Conservation (phyloP, 192 early-diverging fungal species). For the Chytriomyces confervae region DNA sequence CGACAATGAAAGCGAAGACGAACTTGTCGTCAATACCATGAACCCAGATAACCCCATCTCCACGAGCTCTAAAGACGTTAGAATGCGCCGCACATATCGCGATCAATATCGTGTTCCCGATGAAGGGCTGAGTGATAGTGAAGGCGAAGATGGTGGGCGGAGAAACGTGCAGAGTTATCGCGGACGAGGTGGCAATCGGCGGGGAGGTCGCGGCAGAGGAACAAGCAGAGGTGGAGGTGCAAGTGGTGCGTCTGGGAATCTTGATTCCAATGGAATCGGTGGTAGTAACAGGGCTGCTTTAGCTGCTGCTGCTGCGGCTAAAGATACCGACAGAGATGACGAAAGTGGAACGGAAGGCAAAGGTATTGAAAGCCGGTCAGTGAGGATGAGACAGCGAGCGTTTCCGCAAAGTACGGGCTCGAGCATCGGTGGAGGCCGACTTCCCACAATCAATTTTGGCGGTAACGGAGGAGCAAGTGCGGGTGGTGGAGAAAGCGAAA, state of each 20-base stretch:
- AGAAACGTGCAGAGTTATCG: conserved; percentile 47
- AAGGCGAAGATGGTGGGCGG: conserved; percentile 62
- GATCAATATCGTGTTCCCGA: conserved; percentile 80
- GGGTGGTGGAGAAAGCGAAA: conserved; percentile 25
- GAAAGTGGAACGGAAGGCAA: conserved; percentile 19
- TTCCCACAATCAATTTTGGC: conserved; percentile 14
- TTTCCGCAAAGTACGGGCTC: conserved; percentile 11
- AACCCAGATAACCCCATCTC: not conserved
- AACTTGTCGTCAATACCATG: not conserved
- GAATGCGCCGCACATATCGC: conserved; percentile 26
- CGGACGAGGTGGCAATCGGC: not conserved
- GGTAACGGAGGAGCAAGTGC: conserved; percentile 9
- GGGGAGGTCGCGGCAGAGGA: not conserved
- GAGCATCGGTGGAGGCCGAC: not conserved
- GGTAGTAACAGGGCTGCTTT: not conserved
- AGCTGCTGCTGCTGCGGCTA: not conserved
- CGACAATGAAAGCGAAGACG: conserved; percentile 35
- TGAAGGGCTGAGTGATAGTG: conserved; percentile 79
- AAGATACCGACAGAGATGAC: conserved; percentile 5
- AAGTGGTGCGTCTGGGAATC: not conserved
- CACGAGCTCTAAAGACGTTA: conserved; percentile 22
- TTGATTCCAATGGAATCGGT: not conserved
- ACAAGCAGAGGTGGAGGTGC: not conserved
- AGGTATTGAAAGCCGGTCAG: conserved; percentile 14
- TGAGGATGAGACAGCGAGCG: conserved; percentile 16